Evolutionary conservation across 1,284 basidiomycete genomes (phyloP).

Genomic region (Mycosarcoma maydis): DNA sequence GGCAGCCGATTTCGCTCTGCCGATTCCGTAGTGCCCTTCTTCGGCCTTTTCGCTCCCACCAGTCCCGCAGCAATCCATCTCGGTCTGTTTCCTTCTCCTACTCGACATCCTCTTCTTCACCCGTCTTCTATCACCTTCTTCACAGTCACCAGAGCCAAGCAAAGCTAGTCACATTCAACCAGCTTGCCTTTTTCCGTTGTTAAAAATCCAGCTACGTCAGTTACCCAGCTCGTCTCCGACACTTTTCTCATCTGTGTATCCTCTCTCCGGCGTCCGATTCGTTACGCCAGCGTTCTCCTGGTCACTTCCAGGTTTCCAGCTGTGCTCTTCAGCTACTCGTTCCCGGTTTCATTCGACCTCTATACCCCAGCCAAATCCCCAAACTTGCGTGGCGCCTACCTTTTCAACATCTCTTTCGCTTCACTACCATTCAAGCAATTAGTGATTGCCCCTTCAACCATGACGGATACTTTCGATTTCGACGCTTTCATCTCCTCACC

Average conservation of each 20-base stretch:
- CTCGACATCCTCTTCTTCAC: neutral
- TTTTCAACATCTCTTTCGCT: neutral
- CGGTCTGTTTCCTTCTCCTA: no score
- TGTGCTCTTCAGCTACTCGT: neutral
- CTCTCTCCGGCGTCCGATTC: conserved; percentile 40
- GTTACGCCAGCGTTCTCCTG: conserved; percentile 45
- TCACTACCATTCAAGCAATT: no score
- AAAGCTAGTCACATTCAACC: neutral
- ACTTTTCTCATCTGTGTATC: conserved; percentile 12
- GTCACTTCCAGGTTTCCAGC: conserved; percentile 1
- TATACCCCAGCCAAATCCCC: conserved; percentile 13
- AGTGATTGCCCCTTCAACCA: no score
- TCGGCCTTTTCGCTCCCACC: conserved; percentile 34
- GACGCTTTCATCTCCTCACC: conserved; percentile 55
- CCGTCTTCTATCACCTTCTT: neutral
- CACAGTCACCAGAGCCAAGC: conserved; percentile 30
- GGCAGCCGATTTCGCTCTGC: conserved; percentile 56
- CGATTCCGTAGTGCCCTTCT: conserved; percentile 7
- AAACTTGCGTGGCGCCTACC: conserved; percentile 2
- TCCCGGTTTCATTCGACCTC: conserved; percentile 13
- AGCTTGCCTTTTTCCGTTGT: conserved; percentile 7
- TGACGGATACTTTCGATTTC: conserved; percentile 52
- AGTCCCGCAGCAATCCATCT: neutral
- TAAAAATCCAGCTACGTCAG: neutral
- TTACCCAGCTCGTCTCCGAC: neutral